Evolutionary conservation across 192 early-diverging fungal genomes (phyloP).

Genomic region (Podila minutissima): DNA sequence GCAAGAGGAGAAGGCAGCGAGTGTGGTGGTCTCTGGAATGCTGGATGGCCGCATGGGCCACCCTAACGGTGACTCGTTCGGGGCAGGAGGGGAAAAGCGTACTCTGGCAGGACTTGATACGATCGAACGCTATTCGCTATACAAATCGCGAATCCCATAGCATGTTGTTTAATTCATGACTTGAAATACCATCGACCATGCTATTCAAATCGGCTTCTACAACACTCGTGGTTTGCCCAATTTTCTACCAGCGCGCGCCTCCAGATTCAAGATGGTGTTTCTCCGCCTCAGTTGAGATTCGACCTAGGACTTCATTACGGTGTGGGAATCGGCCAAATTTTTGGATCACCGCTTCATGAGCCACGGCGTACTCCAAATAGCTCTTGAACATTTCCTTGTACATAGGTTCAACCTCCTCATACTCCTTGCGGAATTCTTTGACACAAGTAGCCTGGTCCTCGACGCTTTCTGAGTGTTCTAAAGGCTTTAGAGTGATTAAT

Average conservation of each 20-base stretch:
- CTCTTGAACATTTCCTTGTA: constrained; percentile 50
- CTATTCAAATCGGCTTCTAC: neutral
- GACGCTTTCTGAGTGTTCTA: constrained; percentile 70
- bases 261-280: constrained; percentile 50
- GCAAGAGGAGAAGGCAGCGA: constrained; percentile 54
- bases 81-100: constrained; percentile 55
- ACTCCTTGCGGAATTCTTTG: constrained; percentile 53
- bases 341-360: constrained; percentile 61
- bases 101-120: constrained; percentile 78
- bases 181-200: neutral
- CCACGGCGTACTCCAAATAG: constrained; percentile 50
- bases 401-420: constrained; percentile 39
- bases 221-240: neutral
- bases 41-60: constrained; percentile 43
- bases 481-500: constrained; percentile 42
- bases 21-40: constrained; percentile 27
- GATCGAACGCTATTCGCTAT: constrained; percentile 91
- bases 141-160: constrained; percentile 91
- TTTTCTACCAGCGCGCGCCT: constrained; percentile 19
- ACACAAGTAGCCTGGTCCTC: constrained; percentile 68
- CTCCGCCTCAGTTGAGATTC: constrained; percentile 65
- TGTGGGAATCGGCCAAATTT: constrained; percentile 72
- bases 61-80: constrained; percentile 30
- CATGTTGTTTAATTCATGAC: neutral
- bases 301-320: constrained; percentile 63